These are phyloP conservation scores for Davidsoniella virescens DNA, from an alignment of 2,329 filamentous ascomycete species.

Conservation along the genomic window DNA sequence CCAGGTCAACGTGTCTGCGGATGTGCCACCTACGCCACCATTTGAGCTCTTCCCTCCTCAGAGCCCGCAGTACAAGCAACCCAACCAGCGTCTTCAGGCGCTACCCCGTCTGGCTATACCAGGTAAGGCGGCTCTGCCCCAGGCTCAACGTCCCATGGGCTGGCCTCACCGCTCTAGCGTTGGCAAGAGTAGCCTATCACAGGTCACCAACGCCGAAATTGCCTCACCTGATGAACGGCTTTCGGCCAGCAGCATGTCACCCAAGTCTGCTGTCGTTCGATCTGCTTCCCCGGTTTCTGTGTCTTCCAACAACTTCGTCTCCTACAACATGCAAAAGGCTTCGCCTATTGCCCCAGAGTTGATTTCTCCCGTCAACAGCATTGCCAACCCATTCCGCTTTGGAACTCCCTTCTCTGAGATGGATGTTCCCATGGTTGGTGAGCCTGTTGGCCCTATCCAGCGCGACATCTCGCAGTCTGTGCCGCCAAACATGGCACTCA, in stretches of 20 bases:
- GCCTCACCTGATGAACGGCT: too few species aligned
- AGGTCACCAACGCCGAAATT: conserved; percentile 9
- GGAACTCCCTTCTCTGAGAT: conserved; percentile 83
- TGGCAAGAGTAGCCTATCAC: conserved; percentile 3
- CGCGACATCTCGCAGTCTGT: conserved; percentile 80
- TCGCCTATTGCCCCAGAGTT: conserved; percentile 38
- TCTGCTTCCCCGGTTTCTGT: conserved; percentile 24
- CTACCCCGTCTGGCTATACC: conserved; percentile 50
- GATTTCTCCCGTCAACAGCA: conserved; percentile 28
- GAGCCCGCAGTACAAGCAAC: conserved; percentile 16
- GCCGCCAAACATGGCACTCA: conserved; percentile 60
- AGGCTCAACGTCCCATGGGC: conserved; percentile 16
- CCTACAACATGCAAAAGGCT: conserved; percentile 35
- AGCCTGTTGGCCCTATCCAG: conserved; percentile 54
- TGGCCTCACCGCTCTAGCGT: conserved; percentile 2
- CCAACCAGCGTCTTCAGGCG: conserved; percentile 38
- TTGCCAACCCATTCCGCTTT: conserved; percentile 50
- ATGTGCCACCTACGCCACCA: conserved; percentile 53
- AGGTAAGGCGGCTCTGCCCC: conserved; percentile 18
- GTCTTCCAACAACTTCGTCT: conserved; percentile 24
- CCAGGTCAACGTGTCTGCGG: conserved; percentile 28
- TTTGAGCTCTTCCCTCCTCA: conserved; percentile 42
- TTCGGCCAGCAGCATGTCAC: neutral
- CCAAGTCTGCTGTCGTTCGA: conserved; percentile 14
- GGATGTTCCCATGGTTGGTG: conserved; percentile 67